Percentiles rank a stretch among this genome's conserved stretches.
phyloP scores from a whole-genome alignment of 805 yeast genomes.

The Metschnikowia rubicola region DNA sequence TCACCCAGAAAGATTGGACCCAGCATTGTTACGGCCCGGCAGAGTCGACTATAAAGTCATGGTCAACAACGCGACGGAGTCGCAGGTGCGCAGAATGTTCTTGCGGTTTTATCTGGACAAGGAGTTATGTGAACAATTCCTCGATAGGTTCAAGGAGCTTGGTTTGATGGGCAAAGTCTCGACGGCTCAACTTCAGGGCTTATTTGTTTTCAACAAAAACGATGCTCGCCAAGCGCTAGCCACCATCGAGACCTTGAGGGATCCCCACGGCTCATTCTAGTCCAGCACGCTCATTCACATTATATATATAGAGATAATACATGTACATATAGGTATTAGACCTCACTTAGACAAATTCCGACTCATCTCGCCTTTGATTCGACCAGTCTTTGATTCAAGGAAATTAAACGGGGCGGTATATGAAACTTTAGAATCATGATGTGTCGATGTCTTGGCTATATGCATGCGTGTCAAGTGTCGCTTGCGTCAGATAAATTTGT shows the following conservation, averaged over 20 bases:
- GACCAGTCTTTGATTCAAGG: too few relatives aligned
- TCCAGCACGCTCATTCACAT: background rate
- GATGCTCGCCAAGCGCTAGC: constrained; percentile 72
- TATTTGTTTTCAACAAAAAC: constrained; percentile 87
- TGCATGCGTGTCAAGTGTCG: too few relatives aligned
- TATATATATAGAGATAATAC: too few relatives aligned
- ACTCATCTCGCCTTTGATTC: too few relatives aligned
- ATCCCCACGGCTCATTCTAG: constrained; percentile 22
- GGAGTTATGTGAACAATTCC: constrained; percentile 49
- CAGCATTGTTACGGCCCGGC: constrained; percentile 93
- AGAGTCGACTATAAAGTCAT: constrained; percentile 81
- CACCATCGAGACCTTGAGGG: constrained; percentile 50
- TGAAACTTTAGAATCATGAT: too few relatives aligned
- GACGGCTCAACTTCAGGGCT: constrained; percentile 93
- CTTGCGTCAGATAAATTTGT: too few relatives aligned
- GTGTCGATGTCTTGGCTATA: too few relatives aligned
- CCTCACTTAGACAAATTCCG: too few relatives aligned
- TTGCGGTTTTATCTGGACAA: constrained; percentile 75
- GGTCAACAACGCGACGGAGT: constrained; percentile 81
- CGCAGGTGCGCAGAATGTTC: constrained; percentile 83
- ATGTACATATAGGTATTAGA: too few relatives aligned
- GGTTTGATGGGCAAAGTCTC: constrained; percentile 51
- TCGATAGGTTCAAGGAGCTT: constrained; percentile 44
- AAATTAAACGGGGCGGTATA: too few relatives aligned
- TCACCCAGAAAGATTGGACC: constrained; percentile 90